Evolutionary conservation across 2,329 filamentous ascomycete genomes (phyloP), one percentile per base, ranked within the genome.

Genomic region (Colletotrichum liaoningense): DNA sequence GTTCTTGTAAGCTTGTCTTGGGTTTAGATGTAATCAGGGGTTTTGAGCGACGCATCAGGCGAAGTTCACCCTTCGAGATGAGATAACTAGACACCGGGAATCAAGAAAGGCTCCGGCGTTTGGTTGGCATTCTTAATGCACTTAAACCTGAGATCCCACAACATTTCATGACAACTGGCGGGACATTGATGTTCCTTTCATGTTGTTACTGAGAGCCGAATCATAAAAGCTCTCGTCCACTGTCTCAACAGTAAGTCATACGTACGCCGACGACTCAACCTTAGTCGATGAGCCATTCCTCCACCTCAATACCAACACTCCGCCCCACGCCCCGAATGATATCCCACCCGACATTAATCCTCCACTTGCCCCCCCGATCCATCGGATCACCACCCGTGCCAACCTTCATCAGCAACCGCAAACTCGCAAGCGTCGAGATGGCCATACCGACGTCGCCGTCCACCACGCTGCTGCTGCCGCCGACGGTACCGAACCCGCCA

Each of bases 291-390:
- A 94, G 83, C 88, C 92, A 95, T 80, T 96, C 94, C 75, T 94
- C 91, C 14, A 95, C 88, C 80, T 95, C 93, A n/a, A 97, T 87
- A 2, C 93, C 92, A 64, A 97, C 89, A 79, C 90, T 92, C 78
- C 94, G 85, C 33, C 93, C 94, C 75, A 97, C 83, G 4, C 87
- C 88, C 73, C 92, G 86, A 7, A 94, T 90, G 75, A 93, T 91
- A 79, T 97, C 94, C 93, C 93, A 95, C 1, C 92, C 91, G 70
- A 94, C 91, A 77, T 93, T 94, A 11, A 95, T 92, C 78, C 93
- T 90, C 93, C 93, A 97, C 81, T 93, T 92, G 5, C 90, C 91
- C 0, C 90, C 90, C 0, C 90, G 85, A 79, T 96, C 94, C 78
- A 95, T 85, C 30, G 88, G 83, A 81, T 95, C 93, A 11, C 86